These are phyloP conservation scores for Podospora sp. DNA, from an alignment of 495 filamentous ascomycete genomes.

Conservation along the genomic window DNA sequence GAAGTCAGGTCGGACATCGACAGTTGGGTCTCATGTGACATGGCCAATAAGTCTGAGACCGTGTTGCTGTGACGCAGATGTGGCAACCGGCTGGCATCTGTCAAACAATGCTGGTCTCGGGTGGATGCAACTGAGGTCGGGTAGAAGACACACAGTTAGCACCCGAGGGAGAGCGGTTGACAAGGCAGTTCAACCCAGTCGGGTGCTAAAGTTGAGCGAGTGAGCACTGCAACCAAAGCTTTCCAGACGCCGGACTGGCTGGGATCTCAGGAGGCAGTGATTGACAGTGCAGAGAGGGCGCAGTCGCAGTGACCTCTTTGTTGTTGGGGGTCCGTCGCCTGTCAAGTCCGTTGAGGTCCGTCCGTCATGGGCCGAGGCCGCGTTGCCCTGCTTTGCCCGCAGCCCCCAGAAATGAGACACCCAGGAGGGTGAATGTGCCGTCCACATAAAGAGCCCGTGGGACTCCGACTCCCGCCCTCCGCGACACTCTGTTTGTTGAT, in stretches of 20 bases:
- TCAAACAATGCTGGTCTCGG: conserved; percentile 8
- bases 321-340: conserved; percentile 29
- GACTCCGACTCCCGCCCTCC: background rate
- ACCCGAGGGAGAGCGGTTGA: conserved; percentile 1
- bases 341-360: conserved; percentile 26
- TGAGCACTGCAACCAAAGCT: background rate
- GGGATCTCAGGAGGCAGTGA: background rate
- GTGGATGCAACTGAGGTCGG: background rate
- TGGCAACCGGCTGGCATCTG: conserved; percentile 7
- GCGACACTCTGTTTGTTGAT: background rate
- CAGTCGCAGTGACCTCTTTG: conserved; percentile 19
- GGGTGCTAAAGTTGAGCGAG: background rate
- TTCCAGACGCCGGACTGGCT: background rate
- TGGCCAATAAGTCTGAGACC: background rate
- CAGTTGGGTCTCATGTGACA: background rate
- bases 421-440: background rate
- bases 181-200: background rate
- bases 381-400: conserved; percentile 3
- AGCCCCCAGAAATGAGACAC: background rate
- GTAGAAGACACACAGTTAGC: background rate
- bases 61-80: background rate
- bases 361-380: background rate
- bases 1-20: background rate
- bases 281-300: conserved; percentile 4
- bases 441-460: conserved; percentile 6